Conservation (phyloP, 139 green algal genomes). For the Closterium sp. region DNA sequence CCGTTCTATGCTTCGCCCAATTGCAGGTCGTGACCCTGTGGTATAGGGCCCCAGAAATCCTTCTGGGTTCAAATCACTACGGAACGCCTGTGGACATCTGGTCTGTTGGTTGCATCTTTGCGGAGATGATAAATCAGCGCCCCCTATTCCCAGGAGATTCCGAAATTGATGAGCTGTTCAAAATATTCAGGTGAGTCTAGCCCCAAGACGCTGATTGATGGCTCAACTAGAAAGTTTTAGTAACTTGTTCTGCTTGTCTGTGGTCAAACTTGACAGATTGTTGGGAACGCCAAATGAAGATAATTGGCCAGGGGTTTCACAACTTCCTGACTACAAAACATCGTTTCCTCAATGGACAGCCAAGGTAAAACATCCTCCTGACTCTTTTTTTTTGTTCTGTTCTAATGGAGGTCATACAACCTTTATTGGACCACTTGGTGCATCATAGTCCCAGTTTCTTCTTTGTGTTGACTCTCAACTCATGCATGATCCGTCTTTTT, state of each 20-base stretch:
- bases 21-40: slow-evolving; percentile 86
- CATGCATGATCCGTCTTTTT: not conserved
- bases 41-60: slow-evolving; percentile 95
- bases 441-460: slow-evolving; percentile 8
- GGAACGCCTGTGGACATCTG: slow-evolving; percentile 94
- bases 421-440: not conserved
- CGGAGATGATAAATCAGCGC: slow-evolving; percentile 84
- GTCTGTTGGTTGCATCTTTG: slow-evolving; percentile 97
- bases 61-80: slow-evolving; percentile 91
- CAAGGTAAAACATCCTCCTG: slow-evolving; percentile 3
- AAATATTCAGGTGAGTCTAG: slow-evolving; percentile 56
- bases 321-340: slow-evolving; percentile 57
- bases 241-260: slow-evolving; percentile 7
- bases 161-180: slow-evolving; percentile 70
- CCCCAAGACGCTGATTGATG: not conserved
- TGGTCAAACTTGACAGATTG: slow-evolving; percentile 24
- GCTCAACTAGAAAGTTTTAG: not conserved
- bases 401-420: not conserved
- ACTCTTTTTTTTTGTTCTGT: not conserved
- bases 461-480: not conserved
- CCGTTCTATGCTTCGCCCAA: not conserved
- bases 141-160: slow-evolving; percentile 80
- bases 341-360: slow-evolving; percentile 57
- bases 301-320: slow-evolving; percentile 54
- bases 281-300: slow-evolving; percentile 60